Conservation (phyloP, 2,329 filamentous ascomycete species). For the Cladosporium sp. region DNA sequence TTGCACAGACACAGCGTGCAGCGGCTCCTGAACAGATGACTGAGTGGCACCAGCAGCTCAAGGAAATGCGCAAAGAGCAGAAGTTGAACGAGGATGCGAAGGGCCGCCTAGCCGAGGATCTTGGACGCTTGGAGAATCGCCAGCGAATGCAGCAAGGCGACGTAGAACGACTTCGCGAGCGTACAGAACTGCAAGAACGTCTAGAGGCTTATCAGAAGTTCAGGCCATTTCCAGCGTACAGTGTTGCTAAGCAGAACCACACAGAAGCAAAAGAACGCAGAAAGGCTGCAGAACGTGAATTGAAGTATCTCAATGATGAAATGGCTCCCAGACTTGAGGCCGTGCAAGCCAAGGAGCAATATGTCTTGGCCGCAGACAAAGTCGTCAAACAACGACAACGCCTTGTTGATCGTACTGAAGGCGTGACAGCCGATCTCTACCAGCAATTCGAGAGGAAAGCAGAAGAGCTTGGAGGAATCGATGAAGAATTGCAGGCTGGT, state of each 20-base stretch:
- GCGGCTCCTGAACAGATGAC: slow-evolving; percentile 80
- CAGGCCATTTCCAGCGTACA: slow-evolving; percentile 63
- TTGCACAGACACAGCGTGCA: slow-evolving; percentile 82
- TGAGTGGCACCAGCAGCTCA: slow-evolving; percentile 71
- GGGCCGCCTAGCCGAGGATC: slow-evolving; percentile 55
- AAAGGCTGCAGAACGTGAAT: slow-evolving; percentile 52
- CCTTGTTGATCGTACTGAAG: slow-evolving; percentile 53
- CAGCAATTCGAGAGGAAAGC: slow-evolving; percentile 36
- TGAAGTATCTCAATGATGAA: slow-evolving; percentile 57
- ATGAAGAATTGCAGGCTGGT: slow-evolving; percentile 38
- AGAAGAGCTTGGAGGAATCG: slow-evolving; percentile 29
- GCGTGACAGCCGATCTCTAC: slow-evolving; percentile 38
- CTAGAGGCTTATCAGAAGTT: slow-evolving; percentile 62
- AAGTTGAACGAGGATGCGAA: slow-evolving; percentile 51
- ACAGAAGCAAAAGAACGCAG: slow-evolving; percentile 53
- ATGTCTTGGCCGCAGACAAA: slow-evolving; percentile 54
- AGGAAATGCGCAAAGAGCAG: slow-evolving; percentile 64
- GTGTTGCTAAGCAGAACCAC: slow-evolving; percentile 48
- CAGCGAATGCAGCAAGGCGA: slow-evolving; percentile 74
- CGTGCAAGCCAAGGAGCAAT: slow-evolving; percentile 66
- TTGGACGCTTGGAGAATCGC: slow-evolving; percentile 65
- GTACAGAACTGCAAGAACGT: slow-evolving; percentile 62
- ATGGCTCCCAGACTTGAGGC: slow-evolving; percentile 65
- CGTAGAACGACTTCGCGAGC: slow-evolving; percentile 76
- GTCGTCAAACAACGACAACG: slow-evolving; percentile 54